These are phyloP conservation scores for Schoenoplectus tabernaemontani DNA, from an alignment of 202 grass and related monocot species.

Conservation along the genomic window DNA sequence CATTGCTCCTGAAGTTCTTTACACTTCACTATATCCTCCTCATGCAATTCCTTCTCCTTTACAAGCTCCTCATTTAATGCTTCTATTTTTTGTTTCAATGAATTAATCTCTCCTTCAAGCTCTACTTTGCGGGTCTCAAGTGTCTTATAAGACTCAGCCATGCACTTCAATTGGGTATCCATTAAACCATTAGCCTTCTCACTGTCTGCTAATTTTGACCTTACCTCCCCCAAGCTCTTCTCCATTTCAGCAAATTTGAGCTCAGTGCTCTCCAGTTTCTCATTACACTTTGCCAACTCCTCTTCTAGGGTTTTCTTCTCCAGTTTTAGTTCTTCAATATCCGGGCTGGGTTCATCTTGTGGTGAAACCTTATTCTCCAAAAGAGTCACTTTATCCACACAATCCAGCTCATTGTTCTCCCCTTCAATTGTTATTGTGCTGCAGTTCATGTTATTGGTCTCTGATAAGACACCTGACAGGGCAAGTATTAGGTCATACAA, in stretches of 20 bases:
- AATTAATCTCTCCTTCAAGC: slow-evolving; percentile 69
- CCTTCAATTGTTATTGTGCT: slow-evolving; percentile 44
- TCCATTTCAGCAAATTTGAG: slow-evolving; percentile 50
- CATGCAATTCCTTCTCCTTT: slow-evolving; percentile 66
- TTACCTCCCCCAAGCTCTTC: slow-evolving; percentile 48
- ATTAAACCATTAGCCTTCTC: slow-evolving; percentile 91
- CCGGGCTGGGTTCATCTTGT: slow-evolving; percentile 33
- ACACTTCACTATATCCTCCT: slow-evolving; percentile 56
- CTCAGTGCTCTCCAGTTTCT: slow-evolving; percentile 63
- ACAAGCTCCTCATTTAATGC: slow-evolving; percentile 50
- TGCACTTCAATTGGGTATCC: slow-evolving; percentile 94
- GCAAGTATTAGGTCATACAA: slow-evolving; percentile 46
- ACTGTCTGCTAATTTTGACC: slow-evolving; percentile 67
- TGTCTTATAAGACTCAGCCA: slow-evolving; percentile 85
- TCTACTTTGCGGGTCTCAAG: slow-evolving; percentile 71
- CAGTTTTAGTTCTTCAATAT: slow-evolving; percentile 58
- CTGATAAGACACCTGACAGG: slow-evolving; percentile 55
- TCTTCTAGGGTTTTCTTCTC: slow-evolving; percentile 54
- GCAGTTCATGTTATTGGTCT: slow-evolving; percentile 64
- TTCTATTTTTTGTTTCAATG: slow-evolving; percentile 45
- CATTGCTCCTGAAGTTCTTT: slow-evolving; percentile 80
- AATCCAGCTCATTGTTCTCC: slow-evolving; percentile 78
- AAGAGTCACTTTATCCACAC: slow-evolving; percentile 96
- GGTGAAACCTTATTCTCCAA: slow-evolving; percentile 80
- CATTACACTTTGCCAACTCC: slow-evolving; percentile 56